Evolutionary conservation across 805 yeast genomes (phyloP).

Genomic region (Sporopachydermia lactativora): DNA sequence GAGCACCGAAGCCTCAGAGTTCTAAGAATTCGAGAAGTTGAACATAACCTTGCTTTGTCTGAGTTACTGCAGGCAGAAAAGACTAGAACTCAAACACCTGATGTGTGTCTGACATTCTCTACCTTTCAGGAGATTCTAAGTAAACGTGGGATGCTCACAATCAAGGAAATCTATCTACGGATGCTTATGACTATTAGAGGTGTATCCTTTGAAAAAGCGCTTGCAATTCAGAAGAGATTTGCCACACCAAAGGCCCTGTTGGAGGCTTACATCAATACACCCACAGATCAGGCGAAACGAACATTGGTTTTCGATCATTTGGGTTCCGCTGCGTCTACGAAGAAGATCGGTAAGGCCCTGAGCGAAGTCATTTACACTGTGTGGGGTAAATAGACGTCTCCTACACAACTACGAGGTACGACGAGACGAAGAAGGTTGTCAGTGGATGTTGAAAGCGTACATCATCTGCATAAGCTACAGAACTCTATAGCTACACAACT

Average conservation of each 20-base stretch:
- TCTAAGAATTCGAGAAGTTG: slow-evolving; percentile 34
- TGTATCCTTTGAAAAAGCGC: slow-evolving; percentile 73
- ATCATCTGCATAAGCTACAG: no score
- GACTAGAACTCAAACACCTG: slow-evolving; percentile 14
- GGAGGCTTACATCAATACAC: slow-evolving; percentile 24
- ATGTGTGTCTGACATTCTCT: slow-evolving; percentile 32
- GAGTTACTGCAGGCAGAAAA: slow-evolving; percentile 5
- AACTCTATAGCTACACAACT: no score
- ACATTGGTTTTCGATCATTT: slow-evolving; percentile 21
- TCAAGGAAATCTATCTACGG: slow-evolving; percentile 58
- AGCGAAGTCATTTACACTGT: slow-evolving; percentile 38
- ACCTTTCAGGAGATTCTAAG: slow-evolving; percentile 55
- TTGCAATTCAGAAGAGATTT: slow-evolving; percentile 53
- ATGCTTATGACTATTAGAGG: slow-evolving; percentile 77
- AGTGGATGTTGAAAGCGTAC: no score
- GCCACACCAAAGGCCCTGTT: slow-evolving; percentile 57
- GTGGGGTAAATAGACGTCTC: slow-evolving; percentile 44
- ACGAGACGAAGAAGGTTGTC: no score
- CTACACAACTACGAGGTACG: no score
- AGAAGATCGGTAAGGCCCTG: slow-evolving; percentile 35
- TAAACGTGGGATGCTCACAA: slow-evolving; percentile 56
- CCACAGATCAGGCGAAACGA: slow-evolving; percentile 20
- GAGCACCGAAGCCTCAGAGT: slow-evolving; percentile 28
- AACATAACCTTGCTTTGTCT: slow-evolving; percentile 24
- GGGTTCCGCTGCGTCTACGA: slow-evolving; percentile 31